A percentile compares a stretch with the other conserved stretches of the same genome.
Evolutionary conservation across 1,284 basidiomycete genomes (phyloP).

Genomic region (Rhodotorula sp.): DNA sequence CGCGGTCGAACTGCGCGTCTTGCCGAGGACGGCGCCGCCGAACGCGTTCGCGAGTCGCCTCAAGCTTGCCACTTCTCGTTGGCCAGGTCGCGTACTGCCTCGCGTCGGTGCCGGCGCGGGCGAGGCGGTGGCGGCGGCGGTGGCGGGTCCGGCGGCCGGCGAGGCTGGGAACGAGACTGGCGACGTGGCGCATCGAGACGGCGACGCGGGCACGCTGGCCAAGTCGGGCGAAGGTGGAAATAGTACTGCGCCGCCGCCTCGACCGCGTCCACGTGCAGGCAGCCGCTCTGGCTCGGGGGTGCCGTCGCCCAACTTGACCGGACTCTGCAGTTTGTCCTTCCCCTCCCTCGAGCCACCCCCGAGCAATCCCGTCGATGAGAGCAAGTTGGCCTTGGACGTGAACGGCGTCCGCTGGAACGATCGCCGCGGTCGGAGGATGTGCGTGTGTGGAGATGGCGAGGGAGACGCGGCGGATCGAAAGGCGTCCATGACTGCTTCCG

Average conservation of each 20-base stretch:
- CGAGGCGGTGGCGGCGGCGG: neutral
- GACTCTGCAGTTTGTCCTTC: constrained; percentile 18
- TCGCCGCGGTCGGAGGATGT: constrained; percentile 30
- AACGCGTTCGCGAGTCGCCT: constrained; percentile 32
- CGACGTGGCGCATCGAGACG: neutral
- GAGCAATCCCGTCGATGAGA: constrained; percentile 6
- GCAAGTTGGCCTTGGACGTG: constrained; percentile 26
- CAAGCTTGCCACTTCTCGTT: constrained; percentile 26
- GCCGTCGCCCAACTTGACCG: constrained; percentile 23
- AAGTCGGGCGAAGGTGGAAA: constrained; percentile 11
- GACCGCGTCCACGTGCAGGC: neutral
- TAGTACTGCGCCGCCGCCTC: constrained; percentile 19
- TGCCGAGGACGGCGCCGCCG: constrained; percentile 13
- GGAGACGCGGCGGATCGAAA: constrained; percentile 1
- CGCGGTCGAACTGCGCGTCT: constrained; percentile 19
- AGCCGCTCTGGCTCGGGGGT: neutral
- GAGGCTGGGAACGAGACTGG: neutral
- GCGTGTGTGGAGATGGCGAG: constrained; percentile 16
- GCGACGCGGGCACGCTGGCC: neutral
- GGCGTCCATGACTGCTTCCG: constrained; percentile 1
- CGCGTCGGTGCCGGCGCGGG: neutral
- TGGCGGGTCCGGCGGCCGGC: neutral
- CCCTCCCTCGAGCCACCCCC: neutral
- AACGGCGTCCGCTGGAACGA: constrained; percentile 37
- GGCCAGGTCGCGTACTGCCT: constrained; percentile 15